Evolutionary conservation across 495 filamentous ascomycete genomes (phyloP).

Genomic region (Penicillium robsamsonii): DNA sequence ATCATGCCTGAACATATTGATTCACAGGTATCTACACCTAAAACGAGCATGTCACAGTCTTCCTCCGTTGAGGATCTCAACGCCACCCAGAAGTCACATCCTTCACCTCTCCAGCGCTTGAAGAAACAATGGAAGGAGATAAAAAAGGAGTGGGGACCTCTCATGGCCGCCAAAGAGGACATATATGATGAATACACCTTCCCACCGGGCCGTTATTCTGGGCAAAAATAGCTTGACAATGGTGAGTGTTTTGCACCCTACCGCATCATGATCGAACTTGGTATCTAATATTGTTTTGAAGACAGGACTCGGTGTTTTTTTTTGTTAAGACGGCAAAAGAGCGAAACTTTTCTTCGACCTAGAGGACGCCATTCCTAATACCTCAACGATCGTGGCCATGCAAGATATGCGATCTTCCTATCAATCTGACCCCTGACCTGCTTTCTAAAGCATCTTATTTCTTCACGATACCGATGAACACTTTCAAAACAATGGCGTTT

Average conservation of each 20-base stretch:
- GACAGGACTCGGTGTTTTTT: neutral
- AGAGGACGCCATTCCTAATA: neutral
- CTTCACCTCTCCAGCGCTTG: slow-evolving; percentile 1
- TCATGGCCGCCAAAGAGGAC: slow-evolving; percentile 11
- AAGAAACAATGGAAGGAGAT: slow-evolving; percentile 6
- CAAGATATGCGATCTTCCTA: neutral
- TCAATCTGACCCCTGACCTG: neutral
- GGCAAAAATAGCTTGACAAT: slow-evolving; percentile 4
- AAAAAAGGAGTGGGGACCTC: slow-evolving; percentile 9
- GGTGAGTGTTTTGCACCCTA: neutral
- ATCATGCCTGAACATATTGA: neutral
- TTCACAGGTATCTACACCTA: neutral
- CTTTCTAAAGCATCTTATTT: neutral
- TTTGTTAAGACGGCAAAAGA: neutral
- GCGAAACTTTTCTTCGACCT: neutral
- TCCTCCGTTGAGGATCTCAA: slow-evolving; percentile 2
- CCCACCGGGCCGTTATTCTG: slow-evolving; percentile 8
- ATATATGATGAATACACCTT: slow-evolving; percentile 13
- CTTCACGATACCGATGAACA: neutral
- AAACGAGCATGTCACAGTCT: neutral
- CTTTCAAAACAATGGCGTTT: neutral
- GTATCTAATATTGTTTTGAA: neutral
- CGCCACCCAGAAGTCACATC: neutral
- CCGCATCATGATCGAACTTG: neutral
- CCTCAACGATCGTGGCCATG: neutral